phyloP scores from a whole-genome alignment of 2,329 filamentous ascomycete genomes.

The Kalaharituber pfeilii region DNA sequence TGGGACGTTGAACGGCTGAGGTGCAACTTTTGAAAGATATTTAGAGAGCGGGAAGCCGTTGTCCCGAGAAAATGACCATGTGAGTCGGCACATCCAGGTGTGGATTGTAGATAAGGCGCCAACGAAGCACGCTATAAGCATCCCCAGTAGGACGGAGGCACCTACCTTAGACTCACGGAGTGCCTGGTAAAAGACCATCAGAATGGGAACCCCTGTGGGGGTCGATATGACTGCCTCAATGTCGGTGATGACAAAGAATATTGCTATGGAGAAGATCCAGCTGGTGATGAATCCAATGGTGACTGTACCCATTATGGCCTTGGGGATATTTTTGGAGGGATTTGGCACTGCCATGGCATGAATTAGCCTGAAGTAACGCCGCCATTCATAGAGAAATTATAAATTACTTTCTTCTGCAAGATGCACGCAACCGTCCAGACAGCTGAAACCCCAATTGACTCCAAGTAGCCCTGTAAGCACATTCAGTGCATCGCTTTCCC shows the following conservation, averaged over 20 bases:
- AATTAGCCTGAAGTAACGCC: background rate
- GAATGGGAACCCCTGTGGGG: slow-evolving; percentile 30
- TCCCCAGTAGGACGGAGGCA: slow-evolving; percentile 28
- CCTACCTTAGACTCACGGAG: slow-evolving; percentile 27
- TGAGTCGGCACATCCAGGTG: slow-evolving; percentile 23
- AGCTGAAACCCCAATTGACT: slow-evolving; percentile 32
- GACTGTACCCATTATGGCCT: slow-evolving; percentile 30
- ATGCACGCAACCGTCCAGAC: slow-evolving; percentile 34
- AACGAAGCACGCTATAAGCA: slow-evolving; percentile 30
- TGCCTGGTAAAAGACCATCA: slow-evolving; percentile 33
- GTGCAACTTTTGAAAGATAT: slow-evolving; percentile 25
- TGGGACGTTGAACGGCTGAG: slow-evolving; percentile 25
- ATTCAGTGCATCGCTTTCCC: slow-evolving; percentile 24
- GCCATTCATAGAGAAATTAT: background rate
- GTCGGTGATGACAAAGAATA: slow-evolving; percentile 37
- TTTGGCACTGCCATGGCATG: slow-evolving; percentile 29
- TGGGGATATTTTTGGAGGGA: slow-evolving; percentile 24
- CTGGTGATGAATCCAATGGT: slow-evolving; percentile 35
- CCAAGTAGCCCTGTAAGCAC: slow-evolving; percentile 36
- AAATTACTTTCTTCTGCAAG: slow-evolving; percentile 31
- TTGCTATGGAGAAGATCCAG: slow-evolving; percentile 32
- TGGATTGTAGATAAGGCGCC: slow-evolving; percentile 27
- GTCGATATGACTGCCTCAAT: slow-evolving; percentile 29
- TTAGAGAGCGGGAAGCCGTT: slow-evolving; percentile 28
- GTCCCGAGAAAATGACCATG: slow-evolving; percentile 33